Evolutionary conservation across 192 early-diverging fungal species (phyloP), one percentile per base, ranked within the genome.

Genomic region (Jimgerdemannia flammicorona): DNA sequence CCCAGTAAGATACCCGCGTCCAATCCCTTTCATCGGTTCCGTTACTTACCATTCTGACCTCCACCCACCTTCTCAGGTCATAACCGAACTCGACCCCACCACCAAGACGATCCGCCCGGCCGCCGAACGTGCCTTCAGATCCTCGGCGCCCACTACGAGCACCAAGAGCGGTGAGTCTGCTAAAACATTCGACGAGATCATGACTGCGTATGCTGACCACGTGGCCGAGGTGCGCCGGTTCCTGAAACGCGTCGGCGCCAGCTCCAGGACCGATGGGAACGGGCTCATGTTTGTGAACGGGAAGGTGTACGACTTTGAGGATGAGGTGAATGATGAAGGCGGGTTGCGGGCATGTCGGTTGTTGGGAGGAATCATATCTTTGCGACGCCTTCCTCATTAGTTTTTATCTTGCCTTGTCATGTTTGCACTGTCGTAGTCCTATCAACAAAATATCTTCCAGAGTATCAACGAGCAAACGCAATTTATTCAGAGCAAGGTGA

Each of bases 201-300:
- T 80, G 7, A 65, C 43, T 10, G 40, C 67, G 4, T 67, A 75
- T 29, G 17, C 66, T 14, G 73, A 71, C 2, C 75, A 78, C 71
- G 41, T 74, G 29, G 39, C 76, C 3, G 40, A 71, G 41, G 9
- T 71, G 40, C 39, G 69, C 7, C 43, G 14, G 20, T 83, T 76
- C 64, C 44, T 74, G 14, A 70, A 74, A 19, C 76, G 76, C 6
- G 43, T 83, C 42, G 75, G 72, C 17, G 44, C 80, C 18, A 59
- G n/a, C 40, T 40, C 68, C 39, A n/a, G 18, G 40, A 66, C 43
- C 43, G 40, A 80, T 64, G 83, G 85, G 10, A 71, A 44, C 1
- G 89, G 90, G 7, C 83, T 85, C 4, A 73, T 90, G 2, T 97
- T 95, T 87, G 74, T 93, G 49, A 97, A 97, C 76, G 96, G 96